Conservation (phyloP, 2,329 filamentous ascomycete species). For the Aspergillus sp. region DNA sequence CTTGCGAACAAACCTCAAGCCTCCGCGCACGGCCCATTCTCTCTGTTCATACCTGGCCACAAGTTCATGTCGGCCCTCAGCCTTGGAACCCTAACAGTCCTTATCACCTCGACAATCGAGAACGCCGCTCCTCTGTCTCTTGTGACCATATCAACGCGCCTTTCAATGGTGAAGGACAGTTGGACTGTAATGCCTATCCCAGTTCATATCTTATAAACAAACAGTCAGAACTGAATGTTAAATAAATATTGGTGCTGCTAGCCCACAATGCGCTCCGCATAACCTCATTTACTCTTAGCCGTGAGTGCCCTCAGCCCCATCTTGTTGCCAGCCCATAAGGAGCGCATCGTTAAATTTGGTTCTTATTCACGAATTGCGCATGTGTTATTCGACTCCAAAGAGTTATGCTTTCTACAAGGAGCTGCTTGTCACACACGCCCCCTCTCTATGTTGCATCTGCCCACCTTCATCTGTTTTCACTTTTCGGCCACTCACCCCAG, state of each 20-base stretch:
- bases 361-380: neutral
- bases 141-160: constrained; percentile 1
- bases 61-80: neutral
- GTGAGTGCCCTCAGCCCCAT: constrained; percentile 8
- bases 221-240: constrained; percentile 4
- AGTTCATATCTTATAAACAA: constrained; percentile 4
- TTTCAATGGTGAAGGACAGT: constrained; percentile 18
- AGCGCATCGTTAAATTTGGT: neutral
- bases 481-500: neutral
- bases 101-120: neutral
- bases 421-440: neutral
- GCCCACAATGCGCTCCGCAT: constrained; percentile 20
- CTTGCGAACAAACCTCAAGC: constrained; percentile 16
- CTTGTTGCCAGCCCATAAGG: neutral
- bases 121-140: neutral
- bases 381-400: neutral
- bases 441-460: neutral
- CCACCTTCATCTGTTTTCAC: neutral
- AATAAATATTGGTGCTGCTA: constrained; percentile 10
- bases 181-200: constrained; percentile 15
- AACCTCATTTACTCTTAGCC: constrained; percentile 9
- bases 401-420: neutral
- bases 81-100: neutral
- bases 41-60: constrained; percentile 4
- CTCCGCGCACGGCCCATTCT: constrained; percentile 12